A percentile compares a stretch with the other conserved stretches of the same genome.
Conservation (phyloP, 805 yeast species). For the Monosporozyma aquatica region DNA sequence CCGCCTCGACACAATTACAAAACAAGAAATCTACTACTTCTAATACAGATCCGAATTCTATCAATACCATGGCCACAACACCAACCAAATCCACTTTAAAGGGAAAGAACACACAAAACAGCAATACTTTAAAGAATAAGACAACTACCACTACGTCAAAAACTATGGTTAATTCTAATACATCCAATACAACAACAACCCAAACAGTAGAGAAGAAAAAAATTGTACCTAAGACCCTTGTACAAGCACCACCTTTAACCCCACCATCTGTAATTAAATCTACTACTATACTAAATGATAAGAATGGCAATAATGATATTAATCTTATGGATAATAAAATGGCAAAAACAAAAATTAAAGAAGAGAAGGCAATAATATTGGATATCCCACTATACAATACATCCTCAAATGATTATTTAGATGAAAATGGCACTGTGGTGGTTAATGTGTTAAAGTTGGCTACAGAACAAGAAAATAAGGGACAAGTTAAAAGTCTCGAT, state of each 20-base stretch:
- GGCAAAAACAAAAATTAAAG: not conserved
- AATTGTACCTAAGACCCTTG: slow-evolving; percentile 15
- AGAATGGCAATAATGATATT: too few relatives aligned
- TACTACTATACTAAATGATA: not conserved
- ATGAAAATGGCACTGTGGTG: slow-evolving; percentile 30
- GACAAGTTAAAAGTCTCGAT: slow-evolving; percentile 13
- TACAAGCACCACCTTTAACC: slow-evolving; percentile 17
- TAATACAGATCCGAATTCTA: slow-evolving; percentile 10
- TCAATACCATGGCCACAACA: too few relatives aligned
- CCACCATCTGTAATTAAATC: slow-evolving; percentile 16
- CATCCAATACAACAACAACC: not conserved
- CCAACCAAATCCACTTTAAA: too few relatives aligned
- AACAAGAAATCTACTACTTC: not conserved
- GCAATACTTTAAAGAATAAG: too few relatives aligned
- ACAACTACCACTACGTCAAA: too few relatives aligned
- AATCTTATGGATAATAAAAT: not conserved
- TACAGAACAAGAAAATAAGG: slow-evolving; percentile 9
- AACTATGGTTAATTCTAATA: not conserved
- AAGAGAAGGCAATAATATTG: slow-evolving; percentile 15
- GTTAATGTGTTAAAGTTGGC: slow-evolving; percentile 21
- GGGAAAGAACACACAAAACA: too few relatives aligned
- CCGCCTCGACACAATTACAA: not conserved
- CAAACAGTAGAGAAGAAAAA: not conserved
- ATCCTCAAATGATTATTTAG: slow-evolving; percentile 23
- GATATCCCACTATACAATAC: slow-evolving; percentile 27